A percentile compares a stretch with the other conserved stretches of the same genome.
These are phyloP conservation scores for Leccinum subspadiceum DNA, from an alignment of 1,284 basidiomycete genomes.

Conservation along the genomic window DNA sequence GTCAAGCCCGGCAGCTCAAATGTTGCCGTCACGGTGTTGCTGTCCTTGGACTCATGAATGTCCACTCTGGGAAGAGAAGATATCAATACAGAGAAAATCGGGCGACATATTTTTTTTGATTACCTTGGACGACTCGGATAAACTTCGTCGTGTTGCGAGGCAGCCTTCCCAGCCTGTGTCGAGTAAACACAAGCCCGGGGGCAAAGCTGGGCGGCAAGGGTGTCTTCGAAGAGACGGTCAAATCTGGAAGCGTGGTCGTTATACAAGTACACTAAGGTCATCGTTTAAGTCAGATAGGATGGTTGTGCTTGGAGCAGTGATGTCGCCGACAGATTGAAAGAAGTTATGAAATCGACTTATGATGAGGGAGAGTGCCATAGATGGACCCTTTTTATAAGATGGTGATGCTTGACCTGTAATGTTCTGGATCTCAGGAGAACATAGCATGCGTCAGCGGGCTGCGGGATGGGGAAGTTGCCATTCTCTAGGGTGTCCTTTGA, in stretches of 20 bases:
- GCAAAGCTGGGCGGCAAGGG: not conserved
- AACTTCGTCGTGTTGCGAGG: too few species aligned
- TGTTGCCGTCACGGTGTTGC: conserved; percentile 36
- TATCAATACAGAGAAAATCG: not conserved
- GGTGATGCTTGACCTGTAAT: not conserved
- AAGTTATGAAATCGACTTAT: not conserved
- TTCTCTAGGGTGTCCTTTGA: not conserved
- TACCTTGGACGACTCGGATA: too few species aligned
- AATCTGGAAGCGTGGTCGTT: not conserved
- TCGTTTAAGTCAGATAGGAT: not conserved
- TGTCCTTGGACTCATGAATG: conserved; percentile 34
- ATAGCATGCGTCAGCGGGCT: too few species aligned
- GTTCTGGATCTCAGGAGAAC: conserved; percentile 7
- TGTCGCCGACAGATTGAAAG: not conserved
- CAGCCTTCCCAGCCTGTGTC: too few species aligned
- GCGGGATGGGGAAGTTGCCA: not conserved
- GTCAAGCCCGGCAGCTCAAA: conserved; percentile 29
- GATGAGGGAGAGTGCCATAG: too few species aligned
- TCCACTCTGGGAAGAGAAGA: conserved; percentile 28
- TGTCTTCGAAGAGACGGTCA: conserved; percentile 13
- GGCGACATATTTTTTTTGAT: too few species aligned
- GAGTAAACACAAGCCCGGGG: not conserved
- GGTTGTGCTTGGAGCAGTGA: not conserved
- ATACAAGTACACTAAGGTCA: too few species aligned
- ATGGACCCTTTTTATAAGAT: conserved; percentile 12